phyloP scores from a whole-genome alignment of 306 rosid species.

The Acacia confusa region DNA sequence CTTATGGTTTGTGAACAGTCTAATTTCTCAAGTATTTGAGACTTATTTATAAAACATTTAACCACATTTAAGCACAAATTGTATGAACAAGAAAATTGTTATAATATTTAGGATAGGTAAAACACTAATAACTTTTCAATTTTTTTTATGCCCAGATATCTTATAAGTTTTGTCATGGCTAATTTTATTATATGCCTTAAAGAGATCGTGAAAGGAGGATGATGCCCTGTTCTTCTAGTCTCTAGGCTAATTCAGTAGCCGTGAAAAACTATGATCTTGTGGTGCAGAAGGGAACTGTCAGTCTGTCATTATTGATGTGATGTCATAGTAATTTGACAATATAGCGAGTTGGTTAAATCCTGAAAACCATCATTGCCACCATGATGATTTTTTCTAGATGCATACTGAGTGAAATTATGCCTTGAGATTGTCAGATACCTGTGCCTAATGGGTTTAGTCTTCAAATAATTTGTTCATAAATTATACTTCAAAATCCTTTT shows the following conservation, averaged over 20 bases:
- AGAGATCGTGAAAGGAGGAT: conserved; percentile 3
- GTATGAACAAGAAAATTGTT: background rate
- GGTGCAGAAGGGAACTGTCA: conserved; percentile 25
- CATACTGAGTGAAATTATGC: background rate
- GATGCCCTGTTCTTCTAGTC: conserved; percentile 17
- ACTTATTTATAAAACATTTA: background rate
- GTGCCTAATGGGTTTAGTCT: background rate
- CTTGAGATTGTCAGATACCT: background rate
- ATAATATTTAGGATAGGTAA: background rate
- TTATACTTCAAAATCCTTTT: conserved; percentile 1
- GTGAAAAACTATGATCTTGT: background rate
- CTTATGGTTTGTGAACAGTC: background rate
- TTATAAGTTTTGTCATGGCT: conserved; percentile 9
- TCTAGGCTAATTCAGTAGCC: conserved; percentile 5
- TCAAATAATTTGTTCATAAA: conserved; percentile 4
- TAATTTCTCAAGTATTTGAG: background rate
- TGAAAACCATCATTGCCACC: no score
- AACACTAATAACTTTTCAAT: background rate
- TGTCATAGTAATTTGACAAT: conserved; percentile 14
- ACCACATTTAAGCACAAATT: background rate
- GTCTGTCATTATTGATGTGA: background rate
- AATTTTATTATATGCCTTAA: conserved; percentile 5
- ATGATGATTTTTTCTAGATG: background rate
- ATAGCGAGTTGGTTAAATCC: background rate
- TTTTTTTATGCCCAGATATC: background rate